A percentile compares a stretch with the other conserved stretches of the same genome.
These are phyloP conservation scores for Saccharomycopsis microspora DNA, from an alignment of 805 yeast genomes.

Conservation along the genomic window DNA sequence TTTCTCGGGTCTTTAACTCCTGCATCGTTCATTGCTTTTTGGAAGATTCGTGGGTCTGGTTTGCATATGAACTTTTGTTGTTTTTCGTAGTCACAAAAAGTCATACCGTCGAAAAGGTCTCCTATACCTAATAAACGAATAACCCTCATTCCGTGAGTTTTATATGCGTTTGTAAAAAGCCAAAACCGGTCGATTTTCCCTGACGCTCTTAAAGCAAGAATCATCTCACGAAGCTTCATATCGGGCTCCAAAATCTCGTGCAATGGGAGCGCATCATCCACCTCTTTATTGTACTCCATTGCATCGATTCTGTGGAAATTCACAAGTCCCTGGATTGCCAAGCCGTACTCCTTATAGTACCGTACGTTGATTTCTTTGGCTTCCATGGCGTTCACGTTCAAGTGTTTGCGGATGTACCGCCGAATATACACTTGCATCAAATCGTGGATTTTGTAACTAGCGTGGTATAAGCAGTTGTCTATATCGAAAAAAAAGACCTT, in stretches of 20 bases:
- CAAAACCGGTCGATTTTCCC: constrained; percentile 63
- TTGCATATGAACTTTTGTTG: constrained; percentile 67
- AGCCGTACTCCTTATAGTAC: constrained; percentile 80
- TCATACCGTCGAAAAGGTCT: constrained; percentile 89
- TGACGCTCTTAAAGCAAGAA: constrained; percentile 30
- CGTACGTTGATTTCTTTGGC: constrained; percentile 61
- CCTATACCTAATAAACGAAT: constrained; percentile 74
- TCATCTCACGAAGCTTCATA: constrained; percentile 37
- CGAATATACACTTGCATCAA: constrained; percentile 83
- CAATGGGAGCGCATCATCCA: constrained; percentile 87
- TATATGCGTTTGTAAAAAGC: constrained; percentile 92
- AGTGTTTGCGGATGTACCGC: constrained; percentile 57
- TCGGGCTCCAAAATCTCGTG: constrained; percentile 66
- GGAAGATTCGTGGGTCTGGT: constrained; percentile 69
- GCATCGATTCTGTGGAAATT: constrained; percentile 64
- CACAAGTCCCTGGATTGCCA: constrained; percentile 84
- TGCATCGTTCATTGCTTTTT: constrained; percentile 53
- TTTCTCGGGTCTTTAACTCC: constrained; percentile 37
- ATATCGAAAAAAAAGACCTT: constrained; percentile 75
- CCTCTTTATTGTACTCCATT: constrained; percentile 73
- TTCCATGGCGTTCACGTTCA: constrained; percentile 54
- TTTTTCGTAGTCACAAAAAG: constrained; percentile 75
- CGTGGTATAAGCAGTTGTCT: constrained; percentile 79
- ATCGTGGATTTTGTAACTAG: constrained; percentile 69
- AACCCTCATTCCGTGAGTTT: constrained; percentile 79